Conservation (phyloP, 2,329 filamentous ascomycete species). For the Aspergillus persii region DNA sequence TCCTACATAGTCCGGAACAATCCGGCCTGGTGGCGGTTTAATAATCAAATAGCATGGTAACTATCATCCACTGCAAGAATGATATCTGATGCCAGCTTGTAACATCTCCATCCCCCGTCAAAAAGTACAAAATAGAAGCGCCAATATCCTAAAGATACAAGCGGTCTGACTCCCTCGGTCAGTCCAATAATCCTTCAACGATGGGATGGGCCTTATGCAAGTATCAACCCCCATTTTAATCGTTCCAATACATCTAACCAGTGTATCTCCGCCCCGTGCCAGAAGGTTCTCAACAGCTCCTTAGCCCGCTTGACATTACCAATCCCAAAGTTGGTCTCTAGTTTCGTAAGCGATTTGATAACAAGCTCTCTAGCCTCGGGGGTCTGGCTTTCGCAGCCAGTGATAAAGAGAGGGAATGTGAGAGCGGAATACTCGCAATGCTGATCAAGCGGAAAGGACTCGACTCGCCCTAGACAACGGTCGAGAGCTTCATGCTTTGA, state of each 20-base stretch:
- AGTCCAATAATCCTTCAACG: background rate
- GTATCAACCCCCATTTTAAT: constrained; percentile 33
- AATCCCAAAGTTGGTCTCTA: constrained; percentile 37
- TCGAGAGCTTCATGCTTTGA: constrained; percentile 29
- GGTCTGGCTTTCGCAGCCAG: constrained; percentile 31
- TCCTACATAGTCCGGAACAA: background rate
- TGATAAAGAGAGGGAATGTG: constrained; percentile 39
- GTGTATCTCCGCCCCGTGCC: constrained; percentile 24
- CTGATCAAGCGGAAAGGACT: constrained; percentile 27
- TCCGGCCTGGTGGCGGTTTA: too few relatives aligned
- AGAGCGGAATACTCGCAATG: constrained; percentile 39
- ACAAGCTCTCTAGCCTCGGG: constrained; percentile 25
- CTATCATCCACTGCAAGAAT: background rate
- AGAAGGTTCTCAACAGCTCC: constrained; percentile 29
- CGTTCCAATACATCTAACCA: constrained; percentile 34
- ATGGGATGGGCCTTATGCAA: constrained; percentile 19
- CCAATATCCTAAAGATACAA: background rate
- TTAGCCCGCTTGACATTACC: constrained; percentile 35
- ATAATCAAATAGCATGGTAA: too few relatives aligned
- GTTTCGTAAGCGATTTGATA: constrained; percentile 23
- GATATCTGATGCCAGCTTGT: background rate
- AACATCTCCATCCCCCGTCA: background rate
- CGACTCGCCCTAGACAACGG: constrained; percentile 26
- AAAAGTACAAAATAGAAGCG: background rate
- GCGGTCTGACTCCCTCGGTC: background rate